Base-by-base conservation (phyloP, 2,329 filamentous ascomycete genomes). In the Cladosporium austrohemisphaericum region DNA sequence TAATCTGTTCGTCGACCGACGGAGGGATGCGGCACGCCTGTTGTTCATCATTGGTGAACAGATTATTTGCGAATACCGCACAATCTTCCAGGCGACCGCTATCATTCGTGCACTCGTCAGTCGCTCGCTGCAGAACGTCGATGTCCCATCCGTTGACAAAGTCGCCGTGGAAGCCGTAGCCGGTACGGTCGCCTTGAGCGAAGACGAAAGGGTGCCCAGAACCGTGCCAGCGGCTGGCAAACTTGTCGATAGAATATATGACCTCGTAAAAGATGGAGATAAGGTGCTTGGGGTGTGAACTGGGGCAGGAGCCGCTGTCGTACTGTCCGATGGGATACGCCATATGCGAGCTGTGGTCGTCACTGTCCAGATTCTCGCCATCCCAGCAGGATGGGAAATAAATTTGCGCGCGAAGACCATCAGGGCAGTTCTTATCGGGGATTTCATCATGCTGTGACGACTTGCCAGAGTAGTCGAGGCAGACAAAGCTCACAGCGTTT, bases 341-440 rank as follows among this genome's bases (percentile, higher is more conserved):
- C 75, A 84, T 84, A 72, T 88, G 87, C 20, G 72, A 76, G 53
- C 72, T 74, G 68, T 83, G 77, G 59, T 83, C 73, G 0, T 55
- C 14, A 2, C 75, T 72, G 56, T 79, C 76, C 7, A 8, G 6
- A 38, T 76, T 73, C 36, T 69, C 67, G 23, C 84, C 84, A 66
- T 88, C 78, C 76, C 86, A 88, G 74, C 85, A 88, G 5, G 81
- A 83, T 5, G 85, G 85, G 70, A 88, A 86, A 72, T 85, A 84
- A 32, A 87, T 70, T 56, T 88, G 83, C 49, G 78, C 76, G 31
- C 84, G 80, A 36, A 82, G 68, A 33, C 78, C 72, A 46, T 79
- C 77, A 59, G 85, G 80, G 64, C 87, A 90, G 60, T 83, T 78
- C 63, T 78, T 75, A 62, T 83, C 76, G 22, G 87, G 87, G 64